Evolutionary conservation across 2,329 filamentous ascomycete species (phyloP).

Genomic region (Alternaria sp.): DNA sequence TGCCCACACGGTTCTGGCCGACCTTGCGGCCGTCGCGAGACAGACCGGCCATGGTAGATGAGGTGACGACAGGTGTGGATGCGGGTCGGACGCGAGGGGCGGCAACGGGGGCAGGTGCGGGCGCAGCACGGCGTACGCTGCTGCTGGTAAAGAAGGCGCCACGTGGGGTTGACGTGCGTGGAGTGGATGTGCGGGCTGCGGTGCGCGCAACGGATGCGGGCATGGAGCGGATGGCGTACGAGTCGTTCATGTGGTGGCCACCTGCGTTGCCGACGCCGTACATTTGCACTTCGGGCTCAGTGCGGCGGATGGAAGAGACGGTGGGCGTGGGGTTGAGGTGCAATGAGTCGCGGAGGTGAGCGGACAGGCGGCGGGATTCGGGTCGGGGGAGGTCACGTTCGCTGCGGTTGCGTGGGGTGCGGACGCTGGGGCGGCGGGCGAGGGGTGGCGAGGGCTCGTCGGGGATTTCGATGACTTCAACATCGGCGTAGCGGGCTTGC

Average conservation of each 20-base stretch:
- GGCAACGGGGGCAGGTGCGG: conserved; percentile 5
- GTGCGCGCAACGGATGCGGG: conserved; percentile 37
- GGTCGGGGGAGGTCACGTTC: conserved; percentile 33
- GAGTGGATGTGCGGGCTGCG: conserved; percentile 26
- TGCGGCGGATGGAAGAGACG: conserved; percentile 31
- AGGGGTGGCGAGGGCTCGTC: conserved; percentile 32
- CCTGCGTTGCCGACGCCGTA: conserved; percentile 60
- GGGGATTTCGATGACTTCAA: conserved; percentile 42
- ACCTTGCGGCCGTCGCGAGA: conserved; percentile 44
- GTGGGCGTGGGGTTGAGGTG: conserved; percentile 32
- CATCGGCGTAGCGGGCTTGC: conserved; percentile 26
- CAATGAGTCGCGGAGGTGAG: conserved; percentile 58
- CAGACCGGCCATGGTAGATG: conserved; percentile 47
- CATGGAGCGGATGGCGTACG: conserved; percentile 42
- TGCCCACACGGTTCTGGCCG: conserved; percentile 47
- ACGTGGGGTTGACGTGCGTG: conserved; percentile 27
- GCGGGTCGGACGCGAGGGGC: conserved; percentile 5
- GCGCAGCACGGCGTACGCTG: conserved; percentile 30
- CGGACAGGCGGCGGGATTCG: conserved; percentile 47
- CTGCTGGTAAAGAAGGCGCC: conserved; percentile 36
- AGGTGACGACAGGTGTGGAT: conserved; percentile 16
- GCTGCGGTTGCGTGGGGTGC: conserved; percentile 28
- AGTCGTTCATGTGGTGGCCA: conserved; percentile 67
- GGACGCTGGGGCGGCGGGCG: conserved; percentile 34
- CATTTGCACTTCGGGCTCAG: conserved; percentile 54